Evolutionary conservation across 345 rosid genomes (phyloP).

Genomic region (Microcos paniculata): DNA sequence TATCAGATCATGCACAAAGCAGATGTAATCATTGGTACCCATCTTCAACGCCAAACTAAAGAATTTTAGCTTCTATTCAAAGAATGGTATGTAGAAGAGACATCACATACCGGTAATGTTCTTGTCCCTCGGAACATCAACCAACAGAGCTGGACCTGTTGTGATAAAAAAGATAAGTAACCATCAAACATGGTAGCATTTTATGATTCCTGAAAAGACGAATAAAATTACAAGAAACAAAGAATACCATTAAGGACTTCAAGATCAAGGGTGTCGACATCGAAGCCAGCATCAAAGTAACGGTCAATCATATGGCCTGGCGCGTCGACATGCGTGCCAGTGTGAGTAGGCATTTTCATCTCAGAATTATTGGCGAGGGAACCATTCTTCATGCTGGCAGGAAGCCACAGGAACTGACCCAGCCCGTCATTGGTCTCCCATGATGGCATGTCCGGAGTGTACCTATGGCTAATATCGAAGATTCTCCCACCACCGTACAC

Average conservation of each 20-base stretch:
- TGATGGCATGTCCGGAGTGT: slow-evolving; percentile 55
- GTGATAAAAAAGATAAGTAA: neutral
- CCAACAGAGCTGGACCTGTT: slow-evolving; percentile 51
- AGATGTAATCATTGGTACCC: no score
- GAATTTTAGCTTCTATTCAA: no score
- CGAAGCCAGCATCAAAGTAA: slow-evolving; percentile 83
- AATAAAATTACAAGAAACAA: neutral
- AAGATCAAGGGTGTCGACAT: slow-evolving; percentile 85
- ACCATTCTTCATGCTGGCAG: slow-evolving; percentile 80
- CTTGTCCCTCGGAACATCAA: slow-evolving; percentile 62
- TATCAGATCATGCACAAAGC: neutral
- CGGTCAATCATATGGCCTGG: slow-evolving; percentile 79
- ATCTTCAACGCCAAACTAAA: neutral
- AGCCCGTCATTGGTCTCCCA: slow-evolving; percentile 45
- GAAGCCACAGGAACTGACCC: slow-evolving; percentile 67
- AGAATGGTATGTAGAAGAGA: neutral
- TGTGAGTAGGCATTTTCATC: slow-evolving; percentile 75
- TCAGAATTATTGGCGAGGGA: slow-evolving; percentile 66
- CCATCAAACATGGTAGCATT: neutral
- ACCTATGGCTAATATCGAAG: slow-evolving; percentile 73
- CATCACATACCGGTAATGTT: slow-evolving; percentile 68
- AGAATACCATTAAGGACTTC: slow-evolving; percentile 55
- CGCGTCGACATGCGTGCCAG: slow-evolving; percentile 92
- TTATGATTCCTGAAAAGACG: neutral
- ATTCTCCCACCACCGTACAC: slow-evolving; percentile 63